A percentile compares a stretch with the other conserved stretches of the same genome.
These are phyloP conservation scores for Eucalyptus tenuipes DNA, from an alignment of 345 rosid genomes.

Conservation along the genomic window DNA sequence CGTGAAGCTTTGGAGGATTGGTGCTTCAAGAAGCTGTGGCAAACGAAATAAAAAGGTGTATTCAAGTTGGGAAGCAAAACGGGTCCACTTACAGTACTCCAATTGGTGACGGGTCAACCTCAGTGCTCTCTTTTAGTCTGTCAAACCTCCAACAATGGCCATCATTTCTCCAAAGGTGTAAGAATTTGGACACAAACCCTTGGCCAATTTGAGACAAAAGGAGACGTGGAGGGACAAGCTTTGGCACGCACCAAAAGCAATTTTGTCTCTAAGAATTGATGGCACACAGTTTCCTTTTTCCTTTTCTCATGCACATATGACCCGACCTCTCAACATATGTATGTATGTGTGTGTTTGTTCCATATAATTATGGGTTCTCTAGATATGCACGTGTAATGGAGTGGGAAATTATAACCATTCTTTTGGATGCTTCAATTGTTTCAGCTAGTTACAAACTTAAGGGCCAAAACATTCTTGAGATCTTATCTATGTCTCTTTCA, in stretches of 20 bases:
- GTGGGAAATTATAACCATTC: not conserved
- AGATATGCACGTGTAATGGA: not conserved
- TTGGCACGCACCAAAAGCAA: conserved; percentile 10
- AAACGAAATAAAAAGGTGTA: conserved; percentile 28
- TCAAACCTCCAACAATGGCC: conserved; percentile 22
- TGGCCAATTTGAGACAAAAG: conserved; percentile 17
- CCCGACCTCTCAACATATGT: not conserved
- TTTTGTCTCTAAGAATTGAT: not conserved
- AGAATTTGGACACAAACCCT: not conserved
- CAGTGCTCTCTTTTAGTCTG: conserved; percentile 29
- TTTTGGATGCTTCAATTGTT: not conserved
- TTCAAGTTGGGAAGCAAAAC: conserved; percentile 33
- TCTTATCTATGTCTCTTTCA: not conserved
- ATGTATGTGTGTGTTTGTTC: not conserved
- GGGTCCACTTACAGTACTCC: conserved; percentile 39
- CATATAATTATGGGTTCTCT: not conserved
- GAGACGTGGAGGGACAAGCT: conserved; percentile 20
- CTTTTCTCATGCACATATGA: not conserved
- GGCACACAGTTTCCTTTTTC: not conserved
- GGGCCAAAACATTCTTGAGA: not conserved
- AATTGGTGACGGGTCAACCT: conserved; percentile 55
- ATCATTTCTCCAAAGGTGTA: conserved; percentile 4
- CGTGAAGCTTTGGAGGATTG: conserved; percentile 12
- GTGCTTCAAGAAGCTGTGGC: conserved; percentile 14
- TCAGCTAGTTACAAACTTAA: not conserved